A percentile compares a stretch with the other conserved stretches of the same genome.
phyloP scores from a whole-genome alignment of 441 rosid species.

The Gossypium gossypioides region DNA sequence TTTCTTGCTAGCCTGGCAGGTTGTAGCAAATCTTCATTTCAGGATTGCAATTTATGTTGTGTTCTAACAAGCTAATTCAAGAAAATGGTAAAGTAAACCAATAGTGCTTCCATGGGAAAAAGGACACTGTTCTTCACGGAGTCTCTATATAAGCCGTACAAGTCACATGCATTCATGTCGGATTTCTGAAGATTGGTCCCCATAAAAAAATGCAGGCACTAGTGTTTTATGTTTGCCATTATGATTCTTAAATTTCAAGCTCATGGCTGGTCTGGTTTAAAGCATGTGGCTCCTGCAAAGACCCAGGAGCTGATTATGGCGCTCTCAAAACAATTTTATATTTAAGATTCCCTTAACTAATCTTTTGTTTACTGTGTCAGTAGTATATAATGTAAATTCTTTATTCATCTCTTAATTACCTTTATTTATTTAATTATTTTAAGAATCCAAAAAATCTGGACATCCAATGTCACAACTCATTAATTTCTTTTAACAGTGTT shows the following conservation, averaged over 20 bases:
- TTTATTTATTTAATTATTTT: not conserved
- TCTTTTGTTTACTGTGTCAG: not conserved
- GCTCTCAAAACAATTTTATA: not conserved
- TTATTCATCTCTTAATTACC: not conserved
- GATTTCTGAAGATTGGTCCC: not conserved
- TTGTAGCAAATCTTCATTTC: not conserved
- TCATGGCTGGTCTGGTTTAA: not conserved
- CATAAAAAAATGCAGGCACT: not conserved
- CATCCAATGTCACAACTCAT: not conserved
- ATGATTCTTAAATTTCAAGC: not conserved
- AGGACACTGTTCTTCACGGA: not conserved
- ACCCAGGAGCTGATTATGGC: not conserved
- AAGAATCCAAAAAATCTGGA: not conserved
- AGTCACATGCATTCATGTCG: conserved; percentile 7
- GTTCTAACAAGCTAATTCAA: not conserved
- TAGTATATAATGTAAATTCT: not conserved
- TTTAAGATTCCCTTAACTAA: not conserved
- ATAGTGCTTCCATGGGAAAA: not conserved
- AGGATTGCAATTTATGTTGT: not conserved
- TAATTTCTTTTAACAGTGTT: not conserved
- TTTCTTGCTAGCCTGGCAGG: conserved; percentile 2
- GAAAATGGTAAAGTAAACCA: not conserved
- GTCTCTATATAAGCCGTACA: not conserved
- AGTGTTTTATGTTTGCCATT: not conserved
- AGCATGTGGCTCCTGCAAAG: not conserved